A percentile compares a stretch with the other conserved stretches of the same genome.
phyloP scores from a whole-genome alignment of 2,329 filamentous ascomycete genomes.

The Fusarium redolens region DNA sequence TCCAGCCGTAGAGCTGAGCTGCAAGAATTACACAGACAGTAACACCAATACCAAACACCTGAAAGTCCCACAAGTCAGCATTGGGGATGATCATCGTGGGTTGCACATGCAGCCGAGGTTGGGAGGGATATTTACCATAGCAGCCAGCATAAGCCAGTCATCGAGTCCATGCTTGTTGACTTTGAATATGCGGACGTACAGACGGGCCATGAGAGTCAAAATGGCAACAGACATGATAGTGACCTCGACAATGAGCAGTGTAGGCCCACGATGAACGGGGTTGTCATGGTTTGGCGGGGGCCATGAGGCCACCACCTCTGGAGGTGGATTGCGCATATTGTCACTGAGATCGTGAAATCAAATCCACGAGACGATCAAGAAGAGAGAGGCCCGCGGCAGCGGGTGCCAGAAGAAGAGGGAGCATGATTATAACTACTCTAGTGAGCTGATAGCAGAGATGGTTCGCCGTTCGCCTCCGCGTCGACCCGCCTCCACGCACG shows the following conservation, averaged over 20 bases:
- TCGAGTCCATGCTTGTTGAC: conserved; percentile 51
- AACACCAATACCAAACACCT: conserved; percentile 51
- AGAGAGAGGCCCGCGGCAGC: conserved; percentile 51
- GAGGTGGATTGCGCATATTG: conserved; percentile 52
- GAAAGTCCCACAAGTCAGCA: conserved; percentile 25
- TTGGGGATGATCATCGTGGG: not conserved
- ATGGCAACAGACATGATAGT: conserved; percentile 51
- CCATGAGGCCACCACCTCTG: conserved; percentile 52
- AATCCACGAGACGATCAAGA: conserved; percentile 9
- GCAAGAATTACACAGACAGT: conserved; percentile 52
- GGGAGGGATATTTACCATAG: conserved; percentile 46
- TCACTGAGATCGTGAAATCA: not conserved
- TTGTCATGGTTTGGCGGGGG: conserved; percentile 53
- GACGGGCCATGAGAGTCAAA: conserved; percentile 49
- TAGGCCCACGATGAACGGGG: conserved; percentile 52
- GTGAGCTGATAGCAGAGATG: conserved; percentile 7
- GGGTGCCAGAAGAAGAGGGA: conserved; percentile 17
- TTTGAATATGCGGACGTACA: conserved; percentile 52
- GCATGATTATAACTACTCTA: conserved; percentile 34
- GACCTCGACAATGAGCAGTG: conserved; percentile 52
- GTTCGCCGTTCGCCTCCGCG: conserved; percentile 25
- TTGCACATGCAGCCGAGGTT: conserved; percentile 33
- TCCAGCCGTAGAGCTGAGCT: conserved; percentile 52
- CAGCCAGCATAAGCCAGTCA: conserved; percentile 57
- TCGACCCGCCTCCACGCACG: conserved; percentile 35